Evolutionary conservation across 306 rosid species (phyloP), one percentile per base, ranked within the genome.

Genomic region (Astragalus glycyphyllos): DNA sequence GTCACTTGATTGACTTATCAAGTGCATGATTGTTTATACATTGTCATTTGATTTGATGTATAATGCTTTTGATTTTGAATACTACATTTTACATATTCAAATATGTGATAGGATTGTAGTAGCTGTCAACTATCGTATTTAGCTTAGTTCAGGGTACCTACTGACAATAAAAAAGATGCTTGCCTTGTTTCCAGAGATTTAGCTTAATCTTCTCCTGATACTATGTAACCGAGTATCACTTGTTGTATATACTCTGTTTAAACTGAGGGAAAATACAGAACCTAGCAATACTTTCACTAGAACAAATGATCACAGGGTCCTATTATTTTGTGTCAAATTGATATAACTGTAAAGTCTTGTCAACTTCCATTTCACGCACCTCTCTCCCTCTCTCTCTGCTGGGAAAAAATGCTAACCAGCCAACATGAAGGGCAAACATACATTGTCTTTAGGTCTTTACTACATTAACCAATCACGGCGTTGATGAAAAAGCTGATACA

Each of bases 371-470:
- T 56, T 70, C 74, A 57, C 57, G 49, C 44, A 56, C 66, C 8
- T 14, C 16, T 54, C 38, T 56, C 23, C 2, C 23, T 20, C 15
- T 74, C 45, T 41, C 12, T 29, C n/a, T 53, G 15, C 57, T 16
- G 40, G 58, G 48, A 0, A 4, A 44, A 73, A 51, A 54, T 54
- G 15, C 49, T 42, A 65, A 32, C 29, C 15, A 55, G 42, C 72
- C 59, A 46, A 46, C 12, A 48, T 50, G 17, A 76, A 34, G 72
- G 66, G 45, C 65, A 69, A 69, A 13, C 60, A 72, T 60, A 67
- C 15, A 7, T 48, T 16, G 20, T 6, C 78, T 16, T 15, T 49
- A 65, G 58, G 67, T 40, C 31, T 56, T 26, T 12, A 3, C 34
- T 57, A 32, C 78, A 48, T 69, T 20, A 51, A 40, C 11, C 51